Base-by-base conservation (phyloP, 1,284 basidiomycete species). In the Heterobasidion irregulare region DNA sequence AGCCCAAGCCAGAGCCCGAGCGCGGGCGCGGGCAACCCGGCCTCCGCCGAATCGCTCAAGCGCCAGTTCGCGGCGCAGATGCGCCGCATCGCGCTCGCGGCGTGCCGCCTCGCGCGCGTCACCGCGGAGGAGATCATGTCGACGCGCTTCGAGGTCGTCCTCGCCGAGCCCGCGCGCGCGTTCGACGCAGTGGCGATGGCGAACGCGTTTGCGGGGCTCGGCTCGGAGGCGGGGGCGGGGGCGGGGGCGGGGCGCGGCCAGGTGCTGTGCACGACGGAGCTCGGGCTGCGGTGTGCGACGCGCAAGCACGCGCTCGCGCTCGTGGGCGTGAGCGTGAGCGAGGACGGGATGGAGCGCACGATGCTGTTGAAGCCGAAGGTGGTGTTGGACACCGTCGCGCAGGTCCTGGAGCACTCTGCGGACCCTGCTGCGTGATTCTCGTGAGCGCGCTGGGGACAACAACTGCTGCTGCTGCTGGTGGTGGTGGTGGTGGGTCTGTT, bases 101-200 rank as follows among this genome's bases (percentile, higher is more conserved):
- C 82, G 19, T 77, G 77, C 63, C 75, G 75, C 55, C 68, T 88
- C 41, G 82, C 83, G 6, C 75, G 72, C 49, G 78, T 86, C 47
- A 78, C 78, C 46, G 72, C 79, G 47, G 84, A 88, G 62, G 84
- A 86, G 58, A 85, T 86, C 63, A 79, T 88, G 73, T 84, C 82
- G 6, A 84, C 85, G 4, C 79, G 76, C 59, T 88, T 88, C 63
- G 83, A 88, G 62, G 76, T 88, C 38, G 68, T 85, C 47, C 73
- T 79, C 34, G 75, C 80, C 1, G 79, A 84, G 54, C 73, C 76
- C 54, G 76, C 75, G 10, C 69, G 73, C 16, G 36, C 63, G 13
- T 87, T 82, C 64, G 77, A 80, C 54, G 65, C 72, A 0, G 68
- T 70, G 33, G 68, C 70, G 53, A 89, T 89, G 86, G 66, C 69